phyloP scores from a whole-genome alignment of 768 basidiomycete genomes.

The Tulasnella calospora region DNA sequence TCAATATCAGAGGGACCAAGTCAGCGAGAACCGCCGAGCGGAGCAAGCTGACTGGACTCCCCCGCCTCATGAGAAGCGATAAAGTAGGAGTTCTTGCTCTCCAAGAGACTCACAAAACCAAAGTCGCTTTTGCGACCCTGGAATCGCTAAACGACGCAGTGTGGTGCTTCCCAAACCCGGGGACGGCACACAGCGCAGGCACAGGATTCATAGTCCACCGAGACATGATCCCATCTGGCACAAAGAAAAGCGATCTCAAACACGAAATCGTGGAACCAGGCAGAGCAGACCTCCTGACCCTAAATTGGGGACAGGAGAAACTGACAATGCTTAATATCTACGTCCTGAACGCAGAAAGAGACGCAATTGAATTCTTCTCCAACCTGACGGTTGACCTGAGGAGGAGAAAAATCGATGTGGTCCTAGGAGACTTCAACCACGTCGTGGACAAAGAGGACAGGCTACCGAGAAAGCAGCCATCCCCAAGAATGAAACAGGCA shows the following conservation, averaged over 20 bases:
- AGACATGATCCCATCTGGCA: not conserved
- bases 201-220: not conserved
- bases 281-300: not conserved
- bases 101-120: not conserved
- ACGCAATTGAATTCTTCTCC: not conserved
- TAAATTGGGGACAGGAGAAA: not conserved
- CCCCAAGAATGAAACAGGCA: not conserved
- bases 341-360: not conserved
- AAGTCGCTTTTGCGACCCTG: too few relatives aligned
- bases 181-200: not conserved
- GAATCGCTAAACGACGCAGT: not conserved
- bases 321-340: not conserved
- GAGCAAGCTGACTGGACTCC: not conserved
- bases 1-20: not conserved
- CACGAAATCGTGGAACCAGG: not conserved
- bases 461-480: not conserved
- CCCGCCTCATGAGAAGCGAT: not conserved
- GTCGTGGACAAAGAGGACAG: not conserved
- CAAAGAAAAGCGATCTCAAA: not conserved
- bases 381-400: not conserved
- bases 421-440: constrained; percentile 4
- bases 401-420: not conserved
- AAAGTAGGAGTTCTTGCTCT: not conserved
- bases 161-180: not conserved
- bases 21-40: too few relatives aligned